Base-by-base conservation (phyloP, 2,329 filamentous ascomycete species). In the Calonectria montana region DNA sequence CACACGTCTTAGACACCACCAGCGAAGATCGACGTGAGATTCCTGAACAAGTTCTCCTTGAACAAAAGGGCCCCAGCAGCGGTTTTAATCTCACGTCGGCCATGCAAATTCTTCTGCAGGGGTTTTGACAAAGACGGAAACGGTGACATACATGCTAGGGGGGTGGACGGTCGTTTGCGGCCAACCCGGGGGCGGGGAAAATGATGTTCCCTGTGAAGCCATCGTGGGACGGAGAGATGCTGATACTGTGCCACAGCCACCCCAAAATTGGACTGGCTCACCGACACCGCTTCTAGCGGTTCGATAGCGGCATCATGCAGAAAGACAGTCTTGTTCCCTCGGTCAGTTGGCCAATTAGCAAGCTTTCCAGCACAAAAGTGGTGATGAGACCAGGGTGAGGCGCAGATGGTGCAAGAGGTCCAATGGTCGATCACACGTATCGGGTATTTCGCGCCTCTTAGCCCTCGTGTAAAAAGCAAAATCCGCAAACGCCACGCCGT, bases 381-480 rank as follows among this genome's bases (percentile, higher is more conserved):
- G 77, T 79, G 77, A 79, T 79, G 71, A 77, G 77, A 79, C 77
- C 70, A 37, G 77, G 77, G 77, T 78, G 76, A 77, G 77, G 70
- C 77, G 77, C 77, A 79, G 76, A 77, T 79, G 68, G 77, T 78
- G 71, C 75, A 77, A 77, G 75, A 76, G 57, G 74, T 72, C 67
- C 70, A 77, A 67, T 76, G 70, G 77, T 73, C 73, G 75, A 79
- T 79, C 77, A 78, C 76, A 78, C 74, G 72, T 71, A 76, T 79
- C 76, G 77, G 77, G 72, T 70, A 76, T 77, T 77, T 76, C 75
- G 73, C 74, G 74, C 74, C 74, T 73, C 69, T 69, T 77, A 74
- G 71, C 71, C 71, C 65, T 73, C 69, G 72, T 68, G 59, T 23
- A 70, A 78, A 79, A 77, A 77, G 73, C 65, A 74, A 79, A 59